Percentiles rank a stretch among this genome's conserved stretches.
These are phyloP conservation scores for Aspergillus brunneoviolaceus DNA, from an alignment of 2,329 filamentous ascomycete species.

Conservation along the genomic window DNA sequence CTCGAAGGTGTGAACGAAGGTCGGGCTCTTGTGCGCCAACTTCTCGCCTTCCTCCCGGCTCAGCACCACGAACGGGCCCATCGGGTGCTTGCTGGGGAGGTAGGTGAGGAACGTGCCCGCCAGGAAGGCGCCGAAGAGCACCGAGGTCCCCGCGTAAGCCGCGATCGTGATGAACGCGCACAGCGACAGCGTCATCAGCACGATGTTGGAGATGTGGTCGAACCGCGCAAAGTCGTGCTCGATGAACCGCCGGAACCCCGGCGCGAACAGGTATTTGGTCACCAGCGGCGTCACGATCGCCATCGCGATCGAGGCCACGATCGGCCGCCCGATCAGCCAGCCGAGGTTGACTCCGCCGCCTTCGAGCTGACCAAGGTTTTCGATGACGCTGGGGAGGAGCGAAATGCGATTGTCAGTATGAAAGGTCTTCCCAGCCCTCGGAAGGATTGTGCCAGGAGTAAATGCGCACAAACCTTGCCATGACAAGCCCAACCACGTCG, in stretches of 20 bases:
- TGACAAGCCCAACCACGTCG: conserved; percentile 48
- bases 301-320: conserved; percentile 40
- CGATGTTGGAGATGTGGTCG: conserved; percentile 35
- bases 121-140: conserved; percentile 41
- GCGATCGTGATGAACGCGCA: conserved; percentile 35
- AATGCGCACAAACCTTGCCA: conserved; percentile 22
- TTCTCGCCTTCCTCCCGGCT: conserved; percentile 36
- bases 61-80: conserved; percentile 38
- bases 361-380: conserved; percentile 26
- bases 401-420: background rate
- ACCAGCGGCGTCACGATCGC: conserved; percentile 36
- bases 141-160: conserved; percentile 38
- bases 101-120: conserved; percentile 39
- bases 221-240: conserved; percentile 35
- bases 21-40: conserved; percentile 35
- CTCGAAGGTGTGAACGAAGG: conserved; percentile 42
- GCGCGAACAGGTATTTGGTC: conserved; percentile 42
- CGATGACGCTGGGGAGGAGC: conserved; percentile 31
- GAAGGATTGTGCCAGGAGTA: too few species aligned
- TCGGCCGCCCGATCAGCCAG: conserved; percentile 41
- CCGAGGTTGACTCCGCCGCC: conserved; percentile 29
- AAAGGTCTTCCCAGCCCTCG: background rate
- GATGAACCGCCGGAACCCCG: conserved; percentile 36
- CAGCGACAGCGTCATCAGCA: conserved; percentile 37
- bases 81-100: conserved; percentile 37